Percentiles rank a stretch among this genome's conserved stretches.
These are phyloP conservation scores for Chlorella sorokiniana DNA, from an alignment of 139 green algal species.

Conservation along the genomic window DNA sequence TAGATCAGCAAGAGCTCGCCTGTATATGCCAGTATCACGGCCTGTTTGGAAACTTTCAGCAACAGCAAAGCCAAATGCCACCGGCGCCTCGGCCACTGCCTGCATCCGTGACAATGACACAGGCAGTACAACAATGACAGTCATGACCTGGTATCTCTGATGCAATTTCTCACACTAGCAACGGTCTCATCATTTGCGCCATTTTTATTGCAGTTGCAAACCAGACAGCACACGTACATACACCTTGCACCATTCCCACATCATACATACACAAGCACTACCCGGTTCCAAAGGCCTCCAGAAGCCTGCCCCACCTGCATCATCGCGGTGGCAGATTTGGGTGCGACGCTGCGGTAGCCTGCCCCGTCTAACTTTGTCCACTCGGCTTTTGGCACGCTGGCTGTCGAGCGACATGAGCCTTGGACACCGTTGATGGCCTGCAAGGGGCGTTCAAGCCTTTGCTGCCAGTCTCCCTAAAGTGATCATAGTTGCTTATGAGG, in stretches of 20 bases:
- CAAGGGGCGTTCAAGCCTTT: not conserved
- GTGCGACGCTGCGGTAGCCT: not conserved
- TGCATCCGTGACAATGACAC: too few species aligned
- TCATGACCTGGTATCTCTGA: not conserved
- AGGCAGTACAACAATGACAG: not conserved
- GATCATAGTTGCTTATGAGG: too few species aligned
- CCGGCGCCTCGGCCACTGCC: not conserved
- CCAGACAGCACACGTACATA: too few species aligned
- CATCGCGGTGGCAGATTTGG: not conserved
- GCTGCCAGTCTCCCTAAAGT: too few species aligned
- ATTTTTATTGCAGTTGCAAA: too few species aligned
- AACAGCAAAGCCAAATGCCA: not conserved
- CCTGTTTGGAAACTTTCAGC: not conserved
- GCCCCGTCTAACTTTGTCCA: not conserved
- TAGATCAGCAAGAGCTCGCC: not conserved
- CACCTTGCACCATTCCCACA: too few species aligned
- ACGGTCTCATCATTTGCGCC: too few species aligned
- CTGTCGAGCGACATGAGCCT: not conserved
- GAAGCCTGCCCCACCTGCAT: not conserved
- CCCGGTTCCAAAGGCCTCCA: too few species aligned
- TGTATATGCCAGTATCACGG: not conserved
- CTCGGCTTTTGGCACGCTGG: not conserved
- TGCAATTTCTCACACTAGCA: too few species aligned
- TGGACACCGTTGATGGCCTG: not conserved
- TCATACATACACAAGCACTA: too few species aligned